A percentile compares a stretch with the other conserved stretches of the same genome.
Evolutionary conservation across 805 yeast species (phyloP).

Genomic region (Saccharomycopsis malanga): DNA sequence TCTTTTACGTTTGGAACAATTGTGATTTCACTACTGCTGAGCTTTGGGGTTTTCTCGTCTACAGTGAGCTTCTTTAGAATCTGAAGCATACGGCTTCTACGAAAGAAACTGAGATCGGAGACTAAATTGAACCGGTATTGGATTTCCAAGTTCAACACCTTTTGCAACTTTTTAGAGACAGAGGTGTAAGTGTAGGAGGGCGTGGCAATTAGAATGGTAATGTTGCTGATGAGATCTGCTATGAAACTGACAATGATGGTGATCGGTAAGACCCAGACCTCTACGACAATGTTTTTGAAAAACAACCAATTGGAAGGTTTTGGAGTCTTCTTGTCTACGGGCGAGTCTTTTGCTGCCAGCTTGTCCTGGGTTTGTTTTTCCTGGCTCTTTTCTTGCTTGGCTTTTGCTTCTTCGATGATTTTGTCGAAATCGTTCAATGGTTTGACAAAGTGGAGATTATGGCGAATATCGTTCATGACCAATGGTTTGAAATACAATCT

Average conservation of each 20-base stretch:
- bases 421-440: slow-evolving; percentile 35
- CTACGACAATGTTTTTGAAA: not conserved
- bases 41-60: slow-evolving; percentile 79
- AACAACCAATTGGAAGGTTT: not conserved
- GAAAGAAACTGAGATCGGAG: slow-evolving; percentile 69
- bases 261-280: slow-evolving; percentile 10
- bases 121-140: slow-evolving; percentile 78
- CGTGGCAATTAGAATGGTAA: slow-evolving; percentile 24
- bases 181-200: slow-evolving; percentile 31
- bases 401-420: slow-evolving; percentile 23
- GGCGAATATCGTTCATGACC: slow-evolving; percentile 74
- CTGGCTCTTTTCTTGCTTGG: slow-evolving; percentile 19
- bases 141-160: slow-evolving; percentile 64
- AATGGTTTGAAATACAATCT: slow-evolving; percentile 92
- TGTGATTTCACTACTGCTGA: slow-evolving; percentile 72
- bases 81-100: slow-evolving; percentile 31
- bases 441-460: slow-evolving; percentile 40
- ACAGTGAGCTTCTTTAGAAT: slow-evolving; percentile 68
- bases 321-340: slow-evolving; percentile 10
- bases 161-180: slow-evolving; percentile 38
- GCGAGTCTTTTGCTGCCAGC: not conserved
- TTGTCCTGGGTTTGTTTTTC: slow-evolving; percentile 11
- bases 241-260: slow-evolving; percentile 10
- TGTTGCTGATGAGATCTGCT: slow-evolving; percentile 4
- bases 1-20: slow-evolving; percentile 83